phyloP scores from a whole-genome alignment of 768 basidiomycete species.

The Xerocomus brunneocitrinus region DNA sequence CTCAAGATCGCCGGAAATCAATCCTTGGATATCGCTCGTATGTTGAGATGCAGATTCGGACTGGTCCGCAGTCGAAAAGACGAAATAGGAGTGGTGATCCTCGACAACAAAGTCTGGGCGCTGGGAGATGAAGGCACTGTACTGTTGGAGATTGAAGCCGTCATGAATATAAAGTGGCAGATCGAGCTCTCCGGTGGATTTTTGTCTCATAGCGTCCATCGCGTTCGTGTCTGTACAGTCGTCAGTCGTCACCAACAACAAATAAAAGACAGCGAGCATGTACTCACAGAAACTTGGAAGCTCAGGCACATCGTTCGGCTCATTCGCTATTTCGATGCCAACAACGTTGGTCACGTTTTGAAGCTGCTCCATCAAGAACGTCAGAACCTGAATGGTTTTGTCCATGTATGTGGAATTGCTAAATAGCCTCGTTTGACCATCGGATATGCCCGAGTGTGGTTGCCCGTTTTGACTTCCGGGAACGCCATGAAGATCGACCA shows the following conservation, averaged over 20 bases:
- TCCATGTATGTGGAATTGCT: constrained; percentile 31
- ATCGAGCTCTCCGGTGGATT: constrained; percentile 18
- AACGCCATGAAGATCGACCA: constrained; percentile 53
- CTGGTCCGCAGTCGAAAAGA: constrained; percentile 55
- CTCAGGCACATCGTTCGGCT: constrained; percentile 44
- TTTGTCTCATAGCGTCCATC: constrained; percentile 20
- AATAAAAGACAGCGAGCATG: neutral
- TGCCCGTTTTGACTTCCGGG: constrained; percentile 45
- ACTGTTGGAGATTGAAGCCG: constrained; percentile 47
- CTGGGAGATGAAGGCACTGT: constrained; percentile 40
- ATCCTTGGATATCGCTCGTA: constrained; percentile 33
- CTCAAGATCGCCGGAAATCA: constrained; percentile 8
- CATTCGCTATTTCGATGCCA: constrained; percentile 57
- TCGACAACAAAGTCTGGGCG: constrained; percentile 61
- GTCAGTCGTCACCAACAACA: neutral
- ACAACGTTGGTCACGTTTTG: constrained; percentile 47
- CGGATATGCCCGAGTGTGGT: constrained; percentile 33
- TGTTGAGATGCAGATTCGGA: constrained; percentile 42
- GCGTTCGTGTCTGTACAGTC: constrained; percentile 13
- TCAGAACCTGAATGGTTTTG: constrained; percentile 40
- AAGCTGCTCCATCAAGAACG: constrained; percentile 28
- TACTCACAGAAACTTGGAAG: constrained; percentile 39
- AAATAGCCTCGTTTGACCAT: constrained; percentile 38
- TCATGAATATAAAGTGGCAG: constrained; percentile 70
- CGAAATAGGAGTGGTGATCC: constrained; percentile 73